These are phyloP conservation scores for Spiraea crenata DNA, from an alignment of 331 rosid genomes.

Conservation along the genomic window DNA sequence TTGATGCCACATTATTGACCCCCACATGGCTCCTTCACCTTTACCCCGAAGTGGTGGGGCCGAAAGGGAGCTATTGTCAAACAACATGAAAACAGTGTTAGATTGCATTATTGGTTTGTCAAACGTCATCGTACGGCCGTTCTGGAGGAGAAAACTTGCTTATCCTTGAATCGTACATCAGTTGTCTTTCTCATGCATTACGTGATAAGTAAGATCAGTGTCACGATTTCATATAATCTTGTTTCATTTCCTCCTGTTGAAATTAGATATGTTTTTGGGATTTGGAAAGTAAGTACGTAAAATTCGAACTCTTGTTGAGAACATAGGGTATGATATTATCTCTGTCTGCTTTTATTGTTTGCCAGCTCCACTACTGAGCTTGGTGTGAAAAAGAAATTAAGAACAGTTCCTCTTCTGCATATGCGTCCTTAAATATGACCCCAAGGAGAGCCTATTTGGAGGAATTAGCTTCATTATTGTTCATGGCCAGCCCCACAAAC, in stretches of 20 bases:
- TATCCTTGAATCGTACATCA: too few species aligned
- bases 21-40: slow-evolving; percentile 17
- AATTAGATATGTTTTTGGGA: too few species aligned
- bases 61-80: not conserved
- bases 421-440: slow-evolving; percentile 32
- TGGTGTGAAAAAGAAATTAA: slow-evolving; percentile 25
- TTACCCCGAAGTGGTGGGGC: not conserved
- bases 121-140: not conserved
- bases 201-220: too few species aligned
- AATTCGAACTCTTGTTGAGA: too few species aligned
- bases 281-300: too few species aligned
- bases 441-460: slow-evolving; percentile 11
- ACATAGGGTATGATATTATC: too few species aligned
- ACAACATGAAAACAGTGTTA: not conserved
- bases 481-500: slow-evolving; percentile 22
- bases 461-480: slow-evolving; percentile 14
- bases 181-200: too few species aligned
- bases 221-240: too few species aligned
- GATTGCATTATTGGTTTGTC: not conserved
- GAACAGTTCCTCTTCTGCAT: slow-evolving; percentile 8
- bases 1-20: not conserved
- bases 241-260: too few species aligned
- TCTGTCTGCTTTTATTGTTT: slow-evolving; percentile 23
- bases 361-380: slow-evolving; percentile 27
- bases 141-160: too few species aligned